These are phyloP conservation scores for Umbelopsis sp. DNA, from an alignment of 371 early-diverging fungal genomes.

Conservation along the genomic window DNA sequence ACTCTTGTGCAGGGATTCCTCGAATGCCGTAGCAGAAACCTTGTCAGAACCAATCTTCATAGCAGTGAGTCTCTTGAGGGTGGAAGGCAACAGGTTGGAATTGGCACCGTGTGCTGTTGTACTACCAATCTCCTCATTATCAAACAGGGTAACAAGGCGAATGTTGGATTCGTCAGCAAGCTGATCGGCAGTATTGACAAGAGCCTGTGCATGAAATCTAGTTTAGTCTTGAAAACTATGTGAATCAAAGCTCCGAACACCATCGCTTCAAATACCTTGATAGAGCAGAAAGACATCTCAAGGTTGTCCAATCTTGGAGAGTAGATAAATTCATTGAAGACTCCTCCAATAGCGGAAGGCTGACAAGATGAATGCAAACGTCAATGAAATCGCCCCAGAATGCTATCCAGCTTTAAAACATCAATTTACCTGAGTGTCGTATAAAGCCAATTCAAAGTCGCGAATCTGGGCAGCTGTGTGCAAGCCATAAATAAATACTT, in stretches of 20 bases:
- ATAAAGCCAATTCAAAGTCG: conserved; percentile 96
- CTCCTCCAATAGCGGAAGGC: conserved; percentile 85
- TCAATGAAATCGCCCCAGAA: neutral
- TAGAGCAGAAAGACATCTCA: conserved; percentile 88
- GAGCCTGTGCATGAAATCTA: conserved; percentile 41
- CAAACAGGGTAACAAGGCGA: conserved; percentile 90
- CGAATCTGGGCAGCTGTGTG: conserved; percentile 69
- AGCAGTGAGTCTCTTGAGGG: conserved; percentile 64
- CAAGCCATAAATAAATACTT: neutral
- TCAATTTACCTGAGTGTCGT: conserved; percentile 56
- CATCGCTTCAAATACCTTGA: conserved; percentile 50
- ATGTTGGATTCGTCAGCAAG: conserved; percentile 76
- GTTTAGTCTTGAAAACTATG: neutral
- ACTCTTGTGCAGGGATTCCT: conserved; percentile 84
- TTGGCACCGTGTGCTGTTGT: conserved; percentile 94
- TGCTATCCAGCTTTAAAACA: neutral
- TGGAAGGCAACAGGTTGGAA: conserved; percentile 81
- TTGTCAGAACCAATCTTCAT: conserved; percentile 34
- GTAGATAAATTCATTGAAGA: conserved; percentile 90
- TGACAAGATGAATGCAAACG: conserved; percentile 54
- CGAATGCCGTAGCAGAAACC: conserved; percentile 69
- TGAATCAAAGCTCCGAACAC: conserved; percentile 21
- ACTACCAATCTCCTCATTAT: conserved; percentile 98
- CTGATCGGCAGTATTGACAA: conserved; percentile 55
- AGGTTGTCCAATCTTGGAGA: conserved; percentile 95